These are phyloP conservation scores for Cyclospora cayetanensis DNA, from an alignment of 169 alveolate genomes.

Conservation along the genomic window DNA sequence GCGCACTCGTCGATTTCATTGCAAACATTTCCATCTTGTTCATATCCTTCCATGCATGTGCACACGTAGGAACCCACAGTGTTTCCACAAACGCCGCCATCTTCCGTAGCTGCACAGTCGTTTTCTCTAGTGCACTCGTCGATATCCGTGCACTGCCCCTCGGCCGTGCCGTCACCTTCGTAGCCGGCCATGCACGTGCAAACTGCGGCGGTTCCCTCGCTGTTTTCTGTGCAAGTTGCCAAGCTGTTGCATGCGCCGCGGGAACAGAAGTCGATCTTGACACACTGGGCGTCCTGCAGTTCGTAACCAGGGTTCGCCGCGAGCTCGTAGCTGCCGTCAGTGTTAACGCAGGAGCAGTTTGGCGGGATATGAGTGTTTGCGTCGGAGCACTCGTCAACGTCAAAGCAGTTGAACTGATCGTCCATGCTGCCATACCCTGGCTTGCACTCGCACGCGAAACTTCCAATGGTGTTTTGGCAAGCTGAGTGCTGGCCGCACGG, in stretches of 20 bases:
- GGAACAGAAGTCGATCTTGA: constrained; percentile 76
- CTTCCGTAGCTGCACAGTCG: constrained; percentile 1
- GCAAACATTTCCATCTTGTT: constrained; percentile 54
- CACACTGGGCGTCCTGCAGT: constrained; percentile 43
- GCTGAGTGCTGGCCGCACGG: constrained; percentile 56
- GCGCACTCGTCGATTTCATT: constrained; percentile 79
- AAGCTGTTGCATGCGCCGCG: constrained; percentile 58
- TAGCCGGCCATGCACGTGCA: constrained; percentile 55
- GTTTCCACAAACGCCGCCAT: constrained; percentile 68
- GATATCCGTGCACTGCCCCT: constrained; percentile 72
- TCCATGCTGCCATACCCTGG: constrained; percentile 44
- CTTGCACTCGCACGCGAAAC: constrained; percentile 77
- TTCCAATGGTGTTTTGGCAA: constrained; percentile 77
- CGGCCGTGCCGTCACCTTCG: constrained; percentile 76
- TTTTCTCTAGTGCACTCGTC: constrained; percentile 73
- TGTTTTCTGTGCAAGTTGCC: constrained; percentile 71
- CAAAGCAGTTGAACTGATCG: constrained; percentile 62
- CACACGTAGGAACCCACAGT: constrained; percentile 69
- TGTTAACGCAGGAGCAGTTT: constrained; percentile 72
- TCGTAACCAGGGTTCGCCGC: constrained; percentile 75
- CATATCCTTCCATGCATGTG: constrained; percentile 64
- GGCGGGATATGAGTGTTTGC: background rate
- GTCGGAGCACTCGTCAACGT: constrained; percentile 77
- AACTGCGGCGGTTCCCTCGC: constrained; percentile 68
- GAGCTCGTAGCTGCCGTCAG: constrained; percentile 75